These are phyloP conservation scores for Chenopodium berlandieri DNA, from an alignment of 148 eudicot genomes.

Conservation along the genomic window DNA sequence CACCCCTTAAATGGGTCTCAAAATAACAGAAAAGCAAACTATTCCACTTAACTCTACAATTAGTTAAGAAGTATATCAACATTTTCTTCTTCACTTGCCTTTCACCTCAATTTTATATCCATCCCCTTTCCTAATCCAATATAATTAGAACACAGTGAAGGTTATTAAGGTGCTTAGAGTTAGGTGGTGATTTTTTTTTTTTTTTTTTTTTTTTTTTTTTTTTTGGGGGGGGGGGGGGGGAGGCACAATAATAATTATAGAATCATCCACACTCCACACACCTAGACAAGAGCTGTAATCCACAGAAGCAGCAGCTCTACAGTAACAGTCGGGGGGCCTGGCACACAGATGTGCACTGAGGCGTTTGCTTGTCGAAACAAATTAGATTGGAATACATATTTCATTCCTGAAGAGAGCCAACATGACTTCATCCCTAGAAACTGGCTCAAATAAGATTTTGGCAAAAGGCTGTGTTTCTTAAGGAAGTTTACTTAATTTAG, in stretches of 20 bases:
- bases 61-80: neutral
- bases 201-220: too few species aligned
- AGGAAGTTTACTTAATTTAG: neutral
- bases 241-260: too few species aligned
- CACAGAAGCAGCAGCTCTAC: neutral
- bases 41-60: neutral
- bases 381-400: neutral
- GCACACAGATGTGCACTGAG: slow-evolving; percentile 3
- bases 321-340: neutral
- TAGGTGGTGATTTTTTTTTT: too few species aligned
- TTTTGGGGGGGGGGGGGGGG: neutral
- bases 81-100: neutral
- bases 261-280: neutral
- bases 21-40: too few species aligned
- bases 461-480: slow-evolving; percentile 14
- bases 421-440: slow-evolving; percentile 6
- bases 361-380: neutral
- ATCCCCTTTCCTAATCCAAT: neutral
- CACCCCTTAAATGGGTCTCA: too few species aligned
- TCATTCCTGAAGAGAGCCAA: neutral
- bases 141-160: neutral
- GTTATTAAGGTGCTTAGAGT: neutral
- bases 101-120: neutral
- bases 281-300: neutral
- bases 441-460: neutral